Evolutionary conservation across 305 asterid species (phyloP).

Genomic region (Coffea humblotiana): DNA sequence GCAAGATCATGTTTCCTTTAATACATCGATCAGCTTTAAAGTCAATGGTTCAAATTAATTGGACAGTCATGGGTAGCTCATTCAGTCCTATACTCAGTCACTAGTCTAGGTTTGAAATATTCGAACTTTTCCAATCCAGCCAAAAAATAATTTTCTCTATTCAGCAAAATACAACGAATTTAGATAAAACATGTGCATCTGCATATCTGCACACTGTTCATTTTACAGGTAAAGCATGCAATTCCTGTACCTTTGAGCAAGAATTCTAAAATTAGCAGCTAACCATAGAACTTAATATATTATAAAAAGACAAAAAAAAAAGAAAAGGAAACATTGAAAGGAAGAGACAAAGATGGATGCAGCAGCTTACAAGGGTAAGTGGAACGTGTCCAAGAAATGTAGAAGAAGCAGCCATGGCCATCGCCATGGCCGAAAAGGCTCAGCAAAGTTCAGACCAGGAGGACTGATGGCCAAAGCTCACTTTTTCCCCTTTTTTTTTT

Average conservation of each 20-base stretch:
- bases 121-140: too few species aligned
- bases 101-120: not conserved
- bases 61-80: not conserved
- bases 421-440: constrained; percentile 9
- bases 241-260: too few species aligned
- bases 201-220: too few species aligned
- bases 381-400: constrained; percentile 20
- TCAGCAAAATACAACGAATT: too few species aligned
- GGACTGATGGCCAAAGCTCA: too few species aligned
- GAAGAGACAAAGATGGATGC: not conserved
- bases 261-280: too few species aligned
- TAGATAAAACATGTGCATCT: too few species aligned
- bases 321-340: not conserved
- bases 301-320: not conserved
- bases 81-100: not conserved
- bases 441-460: constrained; percentile 6
- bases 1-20: not conserved
- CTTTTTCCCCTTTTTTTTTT: not conserved
- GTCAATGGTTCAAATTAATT: not conserved
- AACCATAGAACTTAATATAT: not conserved
- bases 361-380: constrained; percentile 18
- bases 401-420: constrained; percentile 25
- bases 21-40: not conserved
- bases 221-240: too few species aligned
- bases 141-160: too few species aligned